A percentile compares a stretch with the other conserved stretches of the same genome.
These are phyloP conservation scores for Pseudogymnoascus sp. DNA, from an alignment of 2,329 filamentous ascomycete species.

Conservation along the genomic window DNA sequence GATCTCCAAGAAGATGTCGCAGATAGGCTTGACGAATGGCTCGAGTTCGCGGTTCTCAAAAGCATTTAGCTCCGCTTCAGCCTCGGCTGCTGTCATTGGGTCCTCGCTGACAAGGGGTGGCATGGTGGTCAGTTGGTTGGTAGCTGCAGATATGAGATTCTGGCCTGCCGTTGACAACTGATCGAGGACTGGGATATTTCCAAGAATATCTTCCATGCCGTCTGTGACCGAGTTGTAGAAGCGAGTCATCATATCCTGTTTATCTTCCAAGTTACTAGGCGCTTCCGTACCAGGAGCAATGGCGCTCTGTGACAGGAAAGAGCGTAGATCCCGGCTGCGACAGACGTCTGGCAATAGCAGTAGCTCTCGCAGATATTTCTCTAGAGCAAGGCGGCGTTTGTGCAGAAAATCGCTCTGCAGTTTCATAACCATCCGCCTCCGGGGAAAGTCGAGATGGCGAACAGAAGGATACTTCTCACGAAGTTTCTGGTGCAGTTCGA, in stretches of 20 bases:
- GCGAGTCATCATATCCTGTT: constrained; percentile 83
- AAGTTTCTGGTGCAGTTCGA: constrained; percentile 86
- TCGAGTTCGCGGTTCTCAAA: constrained; percentile 86
- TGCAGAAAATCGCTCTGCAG: constrained; percentile 92
- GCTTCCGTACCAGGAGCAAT: constrained; percentile 55
- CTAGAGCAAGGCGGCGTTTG: constrained; percentile 75
- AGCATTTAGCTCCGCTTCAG: constrained; percentile 86
- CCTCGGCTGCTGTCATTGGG: constrained; percentile 57
- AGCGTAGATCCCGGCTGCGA: constrained; percentile 81
- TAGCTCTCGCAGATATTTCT: constrained; percentile 77
- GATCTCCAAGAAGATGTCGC: constrained; percentile 91
- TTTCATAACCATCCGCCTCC: constrained; percentile 90
- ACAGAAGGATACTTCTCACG: constrained; percentile 81
- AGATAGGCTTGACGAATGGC: constrained; percentile 97
- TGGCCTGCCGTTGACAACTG: constrained; percentile 90
- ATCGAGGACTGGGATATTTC: constrained; percentile 91
- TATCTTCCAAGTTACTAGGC: constrained; percentile 53
- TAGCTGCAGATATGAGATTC: constrained; percentile 75
- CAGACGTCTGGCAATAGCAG: constrained; percentile 88
- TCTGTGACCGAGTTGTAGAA: constrained; percentile 96
- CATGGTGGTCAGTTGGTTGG: constrained; percentile 54
- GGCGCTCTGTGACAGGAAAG: constrained; percentile 86
- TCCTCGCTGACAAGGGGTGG: constrained; percentile 48
- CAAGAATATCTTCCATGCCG: constrained; percentile 95
- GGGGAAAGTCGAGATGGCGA: constrained; percentile 82